Conservation (phyloP, 306 rosid species). For the Trifolium pratense region DNA sequence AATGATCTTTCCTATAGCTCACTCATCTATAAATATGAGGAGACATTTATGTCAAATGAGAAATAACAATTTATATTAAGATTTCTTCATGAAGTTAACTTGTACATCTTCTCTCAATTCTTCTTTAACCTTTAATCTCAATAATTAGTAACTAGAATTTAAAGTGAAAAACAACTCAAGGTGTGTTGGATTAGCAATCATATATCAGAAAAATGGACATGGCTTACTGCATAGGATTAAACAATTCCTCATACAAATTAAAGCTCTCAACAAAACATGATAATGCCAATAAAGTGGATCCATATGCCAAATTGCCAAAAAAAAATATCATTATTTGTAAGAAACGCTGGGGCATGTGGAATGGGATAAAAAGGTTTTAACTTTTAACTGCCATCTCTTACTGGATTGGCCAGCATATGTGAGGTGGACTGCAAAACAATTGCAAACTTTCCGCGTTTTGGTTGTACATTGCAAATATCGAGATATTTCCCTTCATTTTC, state of each 20-base stretch:
- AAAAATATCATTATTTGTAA: neutral
- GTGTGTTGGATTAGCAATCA: slow-evolving; percentile 19
- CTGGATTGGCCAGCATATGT: slow-evolving; percentile 20
- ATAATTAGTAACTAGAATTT: slow-evolving; percentile 14
- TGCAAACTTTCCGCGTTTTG: slow-evolving; percentile 26
- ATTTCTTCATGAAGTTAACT: neutral
- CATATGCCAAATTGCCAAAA: slow-evolving; percentile 19
- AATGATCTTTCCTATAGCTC: neutral
- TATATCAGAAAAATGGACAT: slow-evolving; percentile 36
- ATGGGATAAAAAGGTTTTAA: slow-evolving; percentile 24
- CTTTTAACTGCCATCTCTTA: slow-evolving; percentile 1
- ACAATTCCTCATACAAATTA: slow-evolving; percentile 17
- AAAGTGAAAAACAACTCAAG: slow-evolving; percentile 28
- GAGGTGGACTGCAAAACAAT: slow-evolving; percentile 18
- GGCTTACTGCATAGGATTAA: slow-evolving; percentile 25
- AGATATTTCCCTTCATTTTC: slow-evolving; percentile 23
- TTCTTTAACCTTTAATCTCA: neutral
- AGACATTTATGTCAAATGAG: neutral
- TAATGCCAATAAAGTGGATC: slow-evolving; percentile 33
- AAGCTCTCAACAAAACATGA: slow-evolving; percentile 21
- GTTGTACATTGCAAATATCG: slow-evolving; percentile 1
- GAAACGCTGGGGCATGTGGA: slow-evolving; percentile 19
- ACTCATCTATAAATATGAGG: neutral
- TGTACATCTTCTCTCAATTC: neutral
- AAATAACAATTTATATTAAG: slow-evolving; percentile 4